These are phyloP conservation scores for Polyporus arcularius DNA, from an alignment of 768 basidiomycete genomes.

Conservation along the genomic window DNA sequence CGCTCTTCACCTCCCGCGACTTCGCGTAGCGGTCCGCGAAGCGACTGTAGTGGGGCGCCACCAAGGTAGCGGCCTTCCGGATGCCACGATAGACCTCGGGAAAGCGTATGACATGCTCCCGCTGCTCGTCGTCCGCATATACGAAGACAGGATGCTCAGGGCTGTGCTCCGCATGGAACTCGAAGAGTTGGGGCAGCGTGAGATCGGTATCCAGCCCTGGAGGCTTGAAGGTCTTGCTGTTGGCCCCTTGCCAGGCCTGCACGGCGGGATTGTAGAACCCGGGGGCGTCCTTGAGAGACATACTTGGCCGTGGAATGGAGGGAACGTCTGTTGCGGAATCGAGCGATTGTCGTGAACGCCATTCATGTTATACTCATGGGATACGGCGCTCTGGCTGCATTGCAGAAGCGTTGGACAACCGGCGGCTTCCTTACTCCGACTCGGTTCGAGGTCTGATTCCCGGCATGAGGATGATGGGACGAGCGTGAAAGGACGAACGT, in stretches of 20 bases:
- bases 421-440: too few species aligned
- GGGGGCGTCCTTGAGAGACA: background rate
- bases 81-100: conserved; percentile 7
- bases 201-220: conserved; percentile 6
- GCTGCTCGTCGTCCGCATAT: conserved; percentile 4
- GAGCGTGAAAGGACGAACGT: too few species aligned
- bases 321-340: too few species aligned
- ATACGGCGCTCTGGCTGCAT: too few species aligned
- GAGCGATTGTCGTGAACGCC: too few species aligned
- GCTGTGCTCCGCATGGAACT: conserved; percentile 6
- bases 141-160: conserved; percentile 9
- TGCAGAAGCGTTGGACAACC: too few species aligned
- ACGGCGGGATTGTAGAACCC: conserved; percentile 1
- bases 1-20: background rate
- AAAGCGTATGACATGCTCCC: conserved; percentile 4
- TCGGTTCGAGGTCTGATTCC: too few species aligned
- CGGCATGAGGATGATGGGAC: too few species aligned
- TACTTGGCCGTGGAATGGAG: background rate
- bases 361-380: too few species aligned
- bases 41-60: background rate
- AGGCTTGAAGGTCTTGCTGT: conserved; percentile 5
- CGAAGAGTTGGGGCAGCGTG: conserved; percentile 9
- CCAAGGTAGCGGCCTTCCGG: conserved; percentile 4
- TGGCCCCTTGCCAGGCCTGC: conserved; percentile 1
- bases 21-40: background rate